A percentile compares a stretch with the other conserved stretches of the same genome.
Conservation (phyloP, 2,329 filamentous ascomycete genomes). For the Microdochium paspali region DNA sequence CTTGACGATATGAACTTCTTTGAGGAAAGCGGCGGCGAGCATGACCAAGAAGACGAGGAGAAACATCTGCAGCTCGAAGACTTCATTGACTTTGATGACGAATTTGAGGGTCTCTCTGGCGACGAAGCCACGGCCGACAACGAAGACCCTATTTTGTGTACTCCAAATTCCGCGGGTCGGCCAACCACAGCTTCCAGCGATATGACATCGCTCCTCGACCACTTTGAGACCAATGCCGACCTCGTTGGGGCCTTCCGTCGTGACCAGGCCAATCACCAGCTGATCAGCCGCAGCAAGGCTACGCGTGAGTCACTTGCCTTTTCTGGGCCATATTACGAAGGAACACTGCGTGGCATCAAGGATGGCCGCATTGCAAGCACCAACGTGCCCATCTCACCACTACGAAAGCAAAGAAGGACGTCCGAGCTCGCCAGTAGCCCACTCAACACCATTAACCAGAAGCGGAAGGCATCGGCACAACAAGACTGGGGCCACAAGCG, state of each 20-base stretch:
- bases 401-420: constrained; percentile 46
- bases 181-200: constrained; percentile 39
- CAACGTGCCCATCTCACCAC: constrained; percentile 58
- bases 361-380: constrained; percentile 57
- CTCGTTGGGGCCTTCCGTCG: constrained; percentile 72
- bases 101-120: constrained; percentile 47
- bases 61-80: constrained; percentile 58
- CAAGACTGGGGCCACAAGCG: constrained; percentile 38
- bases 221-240: constrained; percentile 56
- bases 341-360: constrained; percentile 53
- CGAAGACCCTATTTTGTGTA: constrained; percentile 36
- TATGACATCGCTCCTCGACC: constrained; percentile 47
- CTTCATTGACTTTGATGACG: constrained; percentile 55
- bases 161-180: constrained; percentile 25
- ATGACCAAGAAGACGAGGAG: constrained; percentile 40
- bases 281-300: constrained; percentile 50
- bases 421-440: constrained; percentile 38
- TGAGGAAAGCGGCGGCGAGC: constrained; percentile 29
- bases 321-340: constrained; percentile 48
- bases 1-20: constrained; percentile 32
- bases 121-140: constrained; percentile 42
- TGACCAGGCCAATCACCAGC: constrained; percentile 53
- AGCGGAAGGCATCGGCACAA: constrained; percentile 45
- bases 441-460: constrained; percentile 36
- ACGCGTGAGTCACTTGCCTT: constrained; percentile 55